Evolutionary conservation across 192 early-diverging fungal species (phyloP), one percentile per base, ranked within the genome.

Genomic region (Pilobolus umbonatus): DNA sequence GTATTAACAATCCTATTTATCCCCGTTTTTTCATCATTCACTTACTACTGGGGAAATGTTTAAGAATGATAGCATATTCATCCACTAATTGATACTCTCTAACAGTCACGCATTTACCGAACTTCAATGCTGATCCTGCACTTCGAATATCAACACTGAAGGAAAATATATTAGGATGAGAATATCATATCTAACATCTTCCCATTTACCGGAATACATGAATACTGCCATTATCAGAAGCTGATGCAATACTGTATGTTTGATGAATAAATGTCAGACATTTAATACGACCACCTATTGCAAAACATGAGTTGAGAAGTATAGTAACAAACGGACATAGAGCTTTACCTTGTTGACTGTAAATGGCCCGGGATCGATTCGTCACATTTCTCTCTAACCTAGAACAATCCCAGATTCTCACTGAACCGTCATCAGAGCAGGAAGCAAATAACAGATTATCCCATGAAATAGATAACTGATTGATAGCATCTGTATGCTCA

Each of bases 311-410:
- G 44, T 22, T 0, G 11, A 19, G 34, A 17, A 17, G 17, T 39
- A 45, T 21, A 45, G 28, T 9, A 39, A 34, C 30, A 12, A n/a
- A 9, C 1, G n/a, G 15, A n/a, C 70, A n/a, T n/a, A n/a, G n/a
- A n/a, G n/a, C n/a, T n/a, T n/a, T n/a, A 83, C 86, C 86, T 62
- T 88, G 81, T 12, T 76, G 75, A 28, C 76, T 75, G 57, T 91
- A 87, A 0, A 79, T 85, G 21, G 85, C 79, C 25, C 87, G 74
- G 1, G 94, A 76, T 35, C 88, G 78, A 57, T 88, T 89, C 15
- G 89, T 82, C 0, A 93, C 89, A 62, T 91, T 96, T 46, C 87
- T 89, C 49, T 89, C 88, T 19, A 96, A 72, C 26, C 89, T 75
- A 0, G 68, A 79, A 29, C 77, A 79, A 68, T 97, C 95, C 85